These are phyloP conservation scores for Marchantia polymorpha DNA, from an alignment of 225 moss, liverwort and hornwort species.

Conservation along the genomic window DNA sequence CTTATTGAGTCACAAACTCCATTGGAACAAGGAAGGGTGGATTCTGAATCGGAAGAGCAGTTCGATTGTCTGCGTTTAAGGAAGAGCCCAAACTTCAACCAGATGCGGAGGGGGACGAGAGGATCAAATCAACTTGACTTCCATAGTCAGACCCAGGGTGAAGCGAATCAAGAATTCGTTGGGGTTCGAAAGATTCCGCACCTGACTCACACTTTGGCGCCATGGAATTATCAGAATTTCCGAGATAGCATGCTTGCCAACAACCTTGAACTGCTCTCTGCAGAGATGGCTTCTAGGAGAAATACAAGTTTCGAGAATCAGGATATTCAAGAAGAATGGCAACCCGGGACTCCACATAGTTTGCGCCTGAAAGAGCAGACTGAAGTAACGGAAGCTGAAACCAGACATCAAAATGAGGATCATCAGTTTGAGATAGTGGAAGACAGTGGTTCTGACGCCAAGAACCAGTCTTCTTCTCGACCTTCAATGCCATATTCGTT, in stretches of 20 bases:
- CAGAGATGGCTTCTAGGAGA: not conserved
- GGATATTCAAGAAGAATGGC: not conserved
- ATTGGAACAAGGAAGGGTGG: not conserved
- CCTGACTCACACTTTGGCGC: not conserved
- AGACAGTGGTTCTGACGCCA: too few species aligned
- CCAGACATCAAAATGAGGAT: too few species aligned
- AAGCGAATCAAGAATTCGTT: not conserved
- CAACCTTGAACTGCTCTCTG: slow-evolving; percentile 2
- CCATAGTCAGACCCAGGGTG: not conserved
- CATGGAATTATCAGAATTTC: slow-evolving; percentile 1
- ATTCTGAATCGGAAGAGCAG: not conserved
- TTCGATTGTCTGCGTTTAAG: not conserved
- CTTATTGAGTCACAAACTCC: slow-evolving; percentile 3
- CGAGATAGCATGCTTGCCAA: not conserved
- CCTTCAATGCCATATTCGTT: not conserved
- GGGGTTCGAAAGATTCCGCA: not conserved
- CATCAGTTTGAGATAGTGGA: too few species aligned
- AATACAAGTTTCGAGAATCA: not conserved
- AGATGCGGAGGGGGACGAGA: not conserved
- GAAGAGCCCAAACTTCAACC: slow-evolving; percentile 2
- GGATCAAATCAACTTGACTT: not conserved
- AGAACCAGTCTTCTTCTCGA: not conserved
- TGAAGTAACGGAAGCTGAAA: too few species aligned
- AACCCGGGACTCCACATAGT: slow-evolving; percentile 5
- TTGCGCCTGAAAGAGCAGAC: too few species aligned